Percentiles rank a stretch among this genome's conserved stretches.
phyloP scores from a whole-genome alignment of 208 protist species.

The Leishmania gerbilli region DNA sequence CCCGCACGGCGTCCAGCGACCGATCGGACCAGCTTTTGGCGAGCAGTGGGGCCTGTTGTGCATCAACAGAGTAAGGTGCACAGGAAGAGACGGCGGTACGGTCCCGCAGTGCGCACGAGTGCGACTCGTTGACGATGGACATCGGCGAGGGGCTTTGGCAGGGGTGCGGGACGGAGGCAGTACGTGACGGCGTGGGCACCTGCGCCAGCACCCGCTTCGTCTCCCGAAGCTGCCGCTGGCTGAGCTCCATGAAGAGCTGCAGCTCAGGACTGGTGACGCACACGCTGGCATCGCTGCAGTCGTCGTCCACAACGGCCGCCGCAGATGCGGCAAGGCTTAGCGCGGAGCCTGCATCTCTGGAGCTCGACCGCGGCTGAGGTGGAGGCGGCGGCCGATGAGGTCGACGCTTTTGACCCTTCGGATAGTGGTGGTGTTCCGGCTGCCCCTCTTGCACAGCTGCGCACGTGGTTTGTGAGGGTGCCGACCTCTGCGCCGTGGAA shows the following conservation, averaged over 20 bases:
- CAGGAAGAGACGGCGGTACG: not conserved
- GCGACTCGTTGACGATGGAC: not conserved
- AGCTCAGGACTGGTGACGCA: slow-evolving; percentile 57
- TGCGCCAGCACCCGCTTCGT: slow-evolving; percentile 53
- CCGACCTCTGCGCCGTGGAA: not conserved
- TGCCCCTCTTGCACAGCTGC: not conserved
- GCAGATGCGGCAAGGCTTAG: not conserved
- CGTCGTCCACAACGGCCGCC: not conserved
- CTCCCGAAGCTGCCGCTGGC: slow-evolving; percentile 69
- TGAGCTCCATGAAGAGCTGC: slow-evolving; percentile 68
- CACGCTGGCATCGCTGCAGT: slow-evolving; percentile 16
- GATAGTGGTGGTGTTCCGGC: not conserved
- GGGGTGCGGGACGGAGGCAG: not conserved
- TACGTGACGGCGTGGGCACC: not conserved
- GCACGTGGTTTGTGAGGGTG: not conserved
- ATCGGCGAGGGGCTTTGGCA: slow-evolving; percentile 1
- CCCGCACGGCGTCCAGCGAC: not conserved
- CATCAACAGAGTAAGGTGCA: not conserved
- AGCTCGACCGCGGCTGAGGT: not conserved
- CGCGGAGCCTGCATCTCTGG: not conserved
- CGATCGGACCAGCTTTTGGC: not conserved
- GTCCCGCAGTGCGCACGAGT: not conserved
- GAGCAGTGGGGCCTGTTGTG: not conserved
- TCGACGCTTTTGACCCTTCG: not conserved
- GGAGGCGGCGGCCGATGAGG: slow-evolving; percentile 5